phyloP scores from a whole-genome alignment of 495 filamentous ascomycete species.

The Lasiosphaeria miniovina region DNA sequence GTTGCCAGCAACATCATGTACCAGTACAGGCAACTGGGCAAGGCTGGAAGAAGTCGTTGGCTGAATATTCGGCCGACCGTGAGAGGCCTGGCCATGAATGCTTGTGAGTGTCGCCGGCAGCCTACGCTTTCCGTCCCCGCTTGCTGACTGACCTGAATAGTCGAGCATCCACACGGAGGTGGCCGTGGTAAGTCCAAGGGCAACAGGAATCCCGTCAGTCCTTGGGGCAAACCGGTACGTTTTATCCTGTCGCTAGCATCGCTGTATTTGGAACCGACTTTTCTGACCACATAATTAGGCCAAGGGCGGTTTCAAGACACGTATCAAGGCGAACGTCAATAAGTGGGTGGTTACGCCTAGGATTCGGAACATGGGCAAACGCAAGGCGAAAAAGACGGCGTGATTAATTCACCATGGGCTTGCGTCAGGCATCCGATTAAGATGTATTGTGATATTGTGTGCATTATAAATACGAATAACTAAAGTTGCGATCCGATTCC shows the following conservation, averaged over 20 bases:
- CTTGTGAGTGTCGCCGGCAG: slow-evolving; percentile 49
- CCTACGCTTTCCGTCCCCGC: slow-evolving; percentile 1
- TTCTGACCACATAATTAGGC: slow-evolving; percentile 54
- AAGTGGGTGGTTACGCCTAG: slow-evolving; percentile 75
- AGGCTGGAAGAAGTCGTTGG: slow-evolving; percentile 90
- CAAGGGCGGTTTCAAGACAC: slow-evolving; percentile 96
- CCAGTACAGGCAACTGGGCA: slow-evolving; percentile 86
- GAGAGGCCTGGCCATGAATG: slow-evolving; percentile 97
- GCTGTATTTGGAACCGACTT: slow-evolving; percentile 10
- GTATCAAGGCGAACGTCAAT: slow-evolving; percentile 69
- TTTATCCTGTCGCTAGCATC: slow-evolving; percentile 3
- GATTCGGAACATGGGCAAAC: slow-evolving; percentile 73
- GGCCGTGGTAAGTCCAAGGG: slow-evolving; percentile 98
- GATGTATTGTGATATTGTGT: slow-evolving; percentile 16
- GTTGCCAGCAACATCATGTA: slow-evolving; percentile 89
- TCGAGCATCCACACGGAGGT: slow-evolving; percentile 97
- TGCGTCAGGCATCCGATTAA: background rate
- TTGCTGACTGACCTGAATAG: slow-evolving; percentile 37
- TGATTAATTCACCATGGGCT: slow-evolving; percentile 17
- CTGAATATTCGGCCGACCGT: slow-evolving; percentile 91
- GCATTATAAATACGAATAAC: slow-evolving; percentile 21
- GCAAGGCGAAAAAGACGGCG: slow-evolving; percentile 48
- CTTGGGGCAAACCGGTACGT: slow-evolving; percentile 93
- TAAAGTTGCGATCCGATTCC: background rate
- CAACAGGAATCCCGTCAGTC: slow-evolving; percentile 88